Percentiles rank a stretch among this genome's conserved stretches.
phyloP scores from a whole-genome alignment of 192 early-diverging fungal species.

The Coemansia sp. region DNA sequence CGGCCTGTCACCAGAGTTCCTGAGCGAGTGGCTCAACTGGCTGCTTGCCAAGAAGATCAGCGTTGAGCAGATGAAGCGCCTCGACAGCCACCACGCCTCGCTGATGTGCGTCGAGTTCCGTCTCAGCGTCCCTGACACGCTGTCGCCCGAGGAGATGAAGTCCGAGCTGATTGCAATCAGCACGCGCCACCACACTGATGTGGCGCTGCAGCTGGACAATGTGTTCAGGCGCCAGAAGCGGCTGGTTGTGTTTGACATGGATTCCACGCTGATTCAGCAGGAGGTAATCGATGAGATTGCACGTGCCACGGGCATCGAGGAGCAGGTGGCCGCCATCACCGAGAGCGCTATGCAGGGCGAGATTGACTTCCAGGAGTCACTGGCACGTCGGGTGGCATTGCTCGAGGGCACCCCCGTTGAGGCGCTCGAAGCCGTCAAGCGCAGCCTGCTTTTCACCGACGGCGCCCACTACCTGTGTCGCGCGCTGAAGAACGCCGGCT shows the following conservation, averaged over 20 bases:
- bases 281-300: constrained; percentile 99
- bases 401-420: constrained; percentile 81
- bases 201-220: constrained; percentile 85
- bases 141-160: constrained; percentile 69
- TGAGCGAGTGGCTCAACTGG: constrained; percentile 78
- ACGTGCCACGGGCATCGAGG: constrained; percentile 83
- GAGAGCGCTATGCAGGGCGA: constrained; percentile 97
- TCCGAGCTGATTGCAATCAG: constrained; percentile 73
- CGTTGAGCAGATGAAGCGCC: constrained; percentile 84
- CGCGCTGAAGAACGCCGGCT: constrained; percentile 88
- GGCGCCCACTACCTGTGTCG: constrained; percentile 89
- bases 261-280: constrained; percentile 97
- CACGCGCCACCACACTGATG: constrained; percentile 70
- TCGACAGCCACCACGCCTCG: constrained; percentile 61
- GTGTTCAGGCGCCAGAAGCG: constrained; percentile 88
- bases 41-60: constrained; percentile 77
- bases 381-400: constrained; percentile 81
- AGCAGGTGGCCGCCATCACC: constrained; percentile 89
- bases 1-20: constrained; percentile 72
- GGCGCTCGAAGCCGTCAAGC: constrained; percentile 80
- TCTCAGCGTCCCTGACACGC: constrained; percentile 71
- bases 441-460: constrained; percentile 79
- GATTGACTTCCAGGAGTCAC: constrained; percentile 95
- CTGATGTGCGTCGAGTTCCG: constrained; percentile 80
- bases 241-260: constrained; percentile 99